Base-by-base conservation (phyloP, 345 rosid genomes). In the Citrus mangshanensis region DNA sequence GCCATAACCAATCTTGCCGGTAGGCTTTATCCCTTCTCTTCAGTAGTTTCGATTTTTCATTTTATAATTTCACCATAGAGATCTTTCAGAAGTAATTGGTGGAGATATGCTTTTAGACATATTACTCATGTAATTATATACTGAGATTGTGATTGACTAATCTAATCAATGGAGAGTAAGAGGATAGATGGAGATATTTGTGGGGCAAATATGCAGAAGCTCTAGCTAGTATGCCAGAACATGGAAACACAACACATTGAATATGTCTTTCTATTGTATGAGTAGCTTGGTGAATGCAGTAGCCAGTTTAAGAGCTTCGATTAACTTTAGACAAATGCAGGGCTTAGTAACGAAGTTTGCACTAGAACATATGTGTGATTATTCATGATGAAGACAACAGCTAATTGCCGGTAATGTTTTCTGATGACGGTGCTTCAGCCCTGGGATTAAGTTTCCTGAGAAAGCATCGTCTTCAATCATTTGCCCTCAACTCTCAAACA, bases 1-100 rank as follows among this genome's bases (percentile, higher is more conserved):
- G 98, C 93, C 54, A 87, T 95, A 76, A 82, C 93, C 58, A 91
- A 83, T 89, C 97, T 95, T 68, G 96, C 99, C 69, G 96, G 99
- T 95, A 81, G 37, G 2, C 9, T 66, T 42, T 74, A 10, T 75
- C 49, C 13, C n/a, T 32, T 75, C 32, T 55, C 27, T 85, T 85
- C 72, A 58, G 64, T 73, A 68, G 55, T 78, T 80, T 35, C 0
- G 4, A 32, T n/a, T 32, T 46, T 72, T 77, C 78, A 69, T 28
- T 10, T 4, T 24, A 24, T 34, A 24, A 9, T 10, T 58, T 49
- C 65, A 24, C 32, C 58, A 54, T 19, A 18, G 19, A 22, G 25
- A 62, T 9, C 67, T 34, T 75, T 60, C 18, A 28, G 4, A 63
- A 46, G 18, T 27, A 42, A 1, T 55, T 72, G 34, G 64, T n/a